Evolutionary conservation across 2,329 filamentous ascomycete genomes (phyloP), one percentile per base, ranked within the genome.

Genomic region (Metarhizium humberi): DNA sequence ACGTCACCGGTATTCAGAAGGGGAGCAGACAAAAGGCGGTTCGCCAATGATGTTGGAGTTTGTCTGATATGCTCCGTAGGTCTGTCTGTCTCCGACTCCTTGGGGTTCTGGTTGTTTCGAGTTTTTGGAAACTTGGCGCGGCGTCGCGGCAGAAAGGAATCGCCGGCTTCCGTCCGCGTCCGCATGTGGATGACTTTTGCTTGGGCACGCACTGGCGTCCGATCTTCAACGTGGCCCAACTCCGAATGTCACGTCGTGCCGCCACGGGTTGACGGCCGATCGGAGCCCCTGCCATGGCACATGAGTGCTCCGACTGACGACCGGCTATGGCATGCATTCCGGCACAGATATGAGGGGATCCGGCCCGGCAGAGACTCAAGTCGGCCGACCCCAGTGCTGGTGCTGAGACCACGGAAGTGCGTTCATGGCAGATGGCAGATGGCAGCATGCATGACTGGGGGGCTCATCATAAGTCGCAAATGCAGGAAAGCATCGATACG

Each of bases 81-180:
- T 34, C 25, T 25, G 25, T 25, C 10, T 46, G 43, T 10, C 43
- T 10, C 29, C 29, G 6, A 3, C 25, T 38, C 4, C 25, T 45
- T 1, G 20, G 7, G 18, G 36, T 30, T 30, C 32, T 38, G 11
- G 11, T 38, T 25, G 50, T 34, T 38, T 16, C 3, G 29, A 14
- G 32, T 34, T 7, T 14, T 32, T 20, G 38, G 46, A 20, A 20
- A 30, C n/a, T 54, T 18, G 43, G 20, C 6, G 38, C 25, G 46
- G 38, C 10, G 32, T 51, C 49, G 34, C 55, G 55, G 55, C 43
- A 40, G 34, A 42, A 34, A 57, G 50, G 55, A 57, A 50, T 54
- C n/a, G 55, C 55, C 55, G 55, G 52, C 55, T 50, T 40, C 55
- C 55, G 55, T 47, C 25, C 25, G 25, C 8, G 18, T 4, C 43